Evolutionary conservation across 2,329 filamentous ascomycete genomes (phyloP), one percentile per base, ranked within the genome.

Genomic region (Magnaporthiopsis rhizophila): DNA sequence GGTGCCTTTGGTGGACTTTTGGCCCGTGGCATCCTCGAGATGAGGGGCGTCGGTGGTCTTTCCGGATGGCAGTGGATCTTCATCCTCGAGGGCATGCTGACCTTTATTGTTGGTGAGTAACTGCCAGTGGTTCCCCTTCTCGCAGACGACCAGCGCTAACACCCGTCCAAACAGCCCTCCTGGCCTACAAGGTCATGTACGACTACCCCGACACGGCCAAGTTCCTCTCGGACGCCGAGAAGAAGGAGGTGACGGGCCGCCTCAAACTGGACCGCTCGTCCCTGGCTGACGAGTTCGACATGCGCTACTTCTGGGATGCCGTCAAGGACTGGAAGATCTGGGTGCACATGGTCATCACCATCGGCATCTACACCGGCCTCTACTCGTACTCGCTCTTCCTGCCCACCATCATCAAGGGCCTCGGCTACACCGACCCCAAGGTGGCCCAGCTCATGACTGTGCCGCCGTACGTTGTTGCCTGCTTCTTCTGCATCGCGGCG

Each of bases 281-380:
- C 0, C 82, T 89, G 69, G 85, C 90, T 57, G 91, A 95, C 69
- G 83, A 88, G 61, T 95, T 95, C 73, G 82, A 87, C 67, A 89
- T 88, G 85, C 78, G 80, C 18, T 95, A 93, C 71, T 85, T 95
- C 65, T 87, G 86, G 83, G 82, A 85, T 9, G 87, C 87, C 1
- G 78, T 94, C 59, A 85, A 81, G 53, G 92, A 96, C 71, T 95
- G 90, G 88, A 94, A 96, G 75, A 92, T 91, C 59, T 83, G 79
- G 77, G 74, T 80, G 34, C 82, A 81, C 63, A 76, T 88, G 5
- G 77, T 88, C 62, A 60, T 60, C 57, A 60, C 58, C 58, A 60
- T 60, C 57, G 62, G 62, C 62, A 45, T 64, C 58, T 4, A n/a
- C 18, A 38, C 34, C 62, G 67, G 28, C 65, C 26, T 38, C 6